Evolutionary conservation across 163 green algal genomes (phyloP).

Genomic region (Chlorella variabilis): DNA sequence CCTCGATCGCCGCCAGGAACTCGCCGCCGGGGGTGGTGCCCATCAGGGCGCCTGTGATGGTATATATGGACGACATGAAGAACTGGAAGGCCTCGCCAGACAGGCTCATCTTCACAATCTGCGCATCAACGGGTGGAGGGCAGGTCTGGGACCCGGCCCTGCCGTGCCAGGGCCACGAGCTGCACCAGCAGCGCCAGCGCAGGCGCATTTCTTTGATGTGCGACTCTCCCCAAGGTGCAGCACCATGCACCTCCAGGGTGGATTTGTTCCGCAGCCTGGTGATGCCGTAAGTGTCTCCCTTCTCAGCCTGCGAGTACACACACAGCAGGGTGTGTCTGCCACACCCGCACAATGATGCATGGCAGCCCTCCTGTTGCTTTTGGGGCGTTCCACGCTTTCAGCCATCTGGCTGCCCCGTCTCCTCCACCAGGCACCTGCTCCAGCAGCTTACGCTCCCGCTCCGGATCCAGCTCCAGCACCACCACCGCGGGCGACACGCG

Average conservation of each 20-base stretch:
- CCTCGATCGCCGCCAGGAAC: conserved; percentile 34
- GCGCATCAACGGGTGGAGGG: not conserved
- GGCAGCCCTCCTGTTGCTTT: no score
- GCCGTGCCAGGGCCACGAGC: not conserved
- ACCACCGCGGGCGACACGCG: conserved; percentile 14
- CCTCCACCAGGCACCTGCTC: not conserved
- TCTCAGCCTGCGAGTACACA: not conserved
- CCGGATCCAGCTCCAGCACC: conserved; percentile 42
- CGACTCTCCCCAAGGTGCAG: not conserved
- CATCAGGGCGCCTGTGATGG: conserved; percentile 36
- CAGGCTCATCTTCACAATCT: conserved; percentile 31
- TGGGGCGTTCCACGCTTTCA: no score
- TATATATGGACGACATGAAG: conserved; percentile 21
- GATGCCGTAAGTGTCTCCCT: conserved; percentile 33
- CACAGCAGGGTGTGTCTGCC: not conserved
- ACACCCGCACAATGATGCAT: no score
- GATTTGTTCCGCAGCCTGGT: conserved; percentile 14
- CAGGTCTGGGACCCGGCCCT: not conserved
- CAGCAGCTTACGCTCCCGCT: conserved; percentile 22
- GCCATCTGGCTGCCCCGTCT: no score
- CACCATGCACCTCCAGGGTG: conserved; percentile 1
- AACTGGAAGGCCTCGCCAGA: conserved; percentile 28
- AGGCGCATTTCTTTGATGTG: not conserved
- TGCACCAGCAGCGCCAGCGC: no score
- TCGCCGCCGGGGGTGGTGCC: conserved; percentile 43